phyloP scores from a whole-genome alignment of 1,284 basidiomycete species.

The Trametes polyzona region DNA sequence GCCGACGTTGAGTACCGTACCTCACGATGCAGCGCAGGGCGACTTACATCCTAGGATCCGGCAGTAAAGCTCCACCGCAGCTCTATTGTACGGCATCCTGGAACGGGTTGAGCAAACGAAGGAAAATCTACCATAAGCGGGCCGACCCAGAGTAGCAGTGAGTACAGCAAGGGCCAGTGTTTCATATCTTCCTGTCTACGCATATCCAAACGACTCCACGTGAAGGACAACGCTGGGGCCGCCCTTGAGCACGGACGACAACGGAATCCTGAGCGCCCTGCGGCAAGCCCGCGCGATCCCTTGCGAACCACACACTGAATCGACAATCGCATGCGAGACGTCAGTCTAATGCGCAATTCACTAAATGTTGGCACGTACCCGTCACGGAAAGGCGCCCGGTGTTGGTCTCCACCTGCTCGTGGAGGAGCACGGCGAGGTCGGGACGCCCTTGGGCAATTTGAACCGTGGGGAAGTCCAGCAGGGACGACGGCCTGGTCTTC shows the following conservation, averaged over 20 bases:
- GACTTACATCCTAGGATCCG: no score
- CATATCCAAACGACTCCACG: constrained; percentile 54
- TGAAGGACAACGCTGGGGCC: constrained; percentile 48
- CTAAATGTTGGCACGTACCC: constrained; percentile 34
- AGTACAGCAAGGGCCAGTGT: no score
- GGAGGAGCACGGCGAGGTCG: constrained; percentile 30
- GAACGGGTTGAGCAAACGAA: no score
- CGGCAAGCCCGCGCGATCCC: constrained; percentile 45
- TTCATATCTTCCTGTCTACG: no score
- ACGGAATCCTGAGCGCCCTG: constrained; percentile 41
- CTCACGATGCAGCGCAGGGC: no score
- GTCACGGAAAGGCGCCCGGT: constrained; percentile 42
- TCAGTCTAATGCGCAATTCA: background rate
- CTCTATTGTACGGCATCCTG: no score
- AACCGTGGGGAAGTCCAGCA: constrained; percentile 30
- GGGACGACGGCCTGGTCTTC: constrained; percentile 22
- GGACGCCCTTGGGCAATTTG: constrained; percentile 38
- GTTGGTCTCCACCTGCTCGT: constrained; percentile 33
- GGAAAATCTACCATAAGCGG: no score
- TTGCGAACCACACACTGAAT: constrained; percentile 52
- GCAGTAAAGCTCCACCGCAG: no score
- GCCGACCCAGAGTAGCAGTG: no score
- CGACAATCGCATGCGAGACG: background rate
- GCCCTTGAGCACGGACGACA: constrained; percentile 44
- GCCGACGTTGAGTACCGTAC: no score